A percentile compares a stretch with the other conserved stretches of the same genome.
phyloP scores from a whole-genome alignment of 2,329 filamentous ascomycete genomes.

The Pseudocercospora vitis region DNA sequence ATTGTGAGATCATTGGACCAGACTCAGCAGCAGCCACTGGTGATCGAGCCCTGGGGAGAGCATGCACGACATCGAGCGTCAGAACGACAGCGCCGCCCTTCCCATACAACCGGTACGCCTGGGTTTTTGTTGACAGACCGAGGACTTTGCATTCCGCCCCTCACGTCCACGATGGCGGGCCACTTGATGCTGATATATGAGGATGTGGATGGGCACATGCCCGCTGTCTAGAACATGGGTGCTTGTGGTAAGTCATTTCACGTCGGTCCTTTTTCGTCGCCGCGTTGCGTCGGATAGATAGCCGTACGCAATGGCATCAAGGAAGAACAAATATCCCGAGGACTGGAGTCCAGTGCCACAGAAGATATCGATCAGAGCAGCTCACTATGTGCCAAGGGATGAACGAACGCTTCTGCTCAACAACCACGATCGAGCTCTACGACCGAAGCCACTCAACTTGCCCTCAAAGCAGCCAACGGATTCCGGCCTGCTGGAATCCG shows the following conservation, averaged over 20 bases:
- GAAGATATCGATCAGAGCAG: conserved; percentile 1
- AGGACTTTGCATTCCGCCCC: conserved; percentile 33
- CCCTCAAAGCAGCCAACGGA: conserved; percentile 13
- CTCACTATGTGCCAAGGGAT: conserved; percentile 4
- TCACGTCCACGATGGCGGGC: conserved; percentile 27
- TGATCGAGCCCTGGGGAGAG: conserved; percentile 7
- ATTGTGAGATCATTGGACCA: conserved; percentile 8
- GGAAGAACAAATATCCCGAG: conserved; percentile 10
- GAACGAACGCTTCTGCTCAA: conserved; percentile 1
- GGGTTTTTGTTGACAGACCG: conserved; percentile 32
- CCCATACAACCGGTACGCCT: conserved; percentile 21
- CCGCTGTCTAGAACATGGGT: conserved; percentile 15
- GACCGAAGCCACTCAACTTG: conserved; percentile 14
- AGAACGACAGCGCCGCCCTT: conserved; percentile 1
- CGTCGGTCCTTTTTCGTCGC: conserved; percentile 4
- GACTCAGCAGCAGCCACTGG: conserved; percentile 5
- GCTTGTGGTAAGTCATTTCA: conserved; percentile 13
- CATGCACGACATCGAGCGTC: conserved; percentile 14
- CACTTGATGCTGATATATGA: conserved; percentile 11
- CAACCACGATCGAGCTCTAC: conserved; percentile 4
- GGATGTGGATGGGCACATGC: conserved; percentile 2
- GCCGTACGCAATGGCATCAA: conserved; percentile 13
- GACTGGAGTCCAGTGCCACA: conserved; percentile 11
- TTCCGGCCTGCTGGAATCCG: conserved; percentile 2
- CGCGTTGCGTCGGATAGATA: conserved; percentile 1